These are phyloP conservation scores for Xanthoceras sorbifolium DNA, from an alignment of 345 rosid genomes.

Conservation along the genomic window DNA sequence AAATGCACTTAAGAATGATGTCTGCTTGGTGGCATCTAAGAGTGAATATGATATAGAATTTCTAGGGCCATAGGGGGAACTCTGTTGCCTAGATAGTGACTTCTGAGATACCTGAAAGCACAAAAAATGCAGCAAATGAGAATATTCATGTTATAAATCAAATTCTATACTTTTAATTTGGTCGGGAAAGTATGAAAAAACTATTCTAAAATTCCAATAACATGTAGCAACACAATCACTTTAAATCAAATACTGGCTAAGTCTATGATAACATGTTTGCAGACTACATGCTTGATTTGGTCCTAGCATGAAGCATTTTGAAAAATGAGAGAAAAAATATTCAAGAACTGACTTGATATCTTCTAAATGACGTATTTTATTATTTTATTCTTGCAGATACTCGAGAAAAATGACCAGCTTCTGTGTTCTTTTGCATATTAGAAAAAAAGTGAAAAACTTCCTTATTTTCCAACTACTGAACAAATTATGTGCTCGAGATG, in stretches of 20 bases:
- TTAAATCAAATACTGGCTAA: not conserved
- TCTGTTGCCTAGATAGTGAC: slow-evolving; percentile 64
- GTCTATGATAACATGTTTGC: not conserved
- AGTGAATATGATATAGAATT: slow-evolving; percentile 61
- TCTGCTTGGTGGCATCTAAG: slow-evolving; percentile 65
- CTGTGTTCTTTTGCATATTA: not conserved
- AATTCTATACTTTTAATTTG: not conserved
- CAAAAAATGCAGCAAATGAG: slow-evolving; percentile 22
- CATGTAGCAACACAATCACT: not conserved
- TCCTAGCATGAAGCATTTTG: not conserved
- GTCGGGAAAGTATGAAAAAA: not conserved
- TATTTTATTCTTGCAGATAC: not conserved
- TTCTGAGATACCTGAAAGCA: slow-evolving; percentile 70
- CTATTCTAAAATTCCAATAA: too few species aligned
- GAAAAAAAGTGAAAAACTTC: not conserved
- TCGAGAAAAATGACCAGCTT: not conserved
- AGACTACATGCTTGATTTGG: not conserved
- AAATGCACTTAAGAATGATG: slow-evolving; percentile 59
- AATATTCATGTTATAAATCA: not conserved
- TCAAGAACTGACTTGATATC: not conserved
- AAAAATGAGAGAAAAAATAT: not conserved
- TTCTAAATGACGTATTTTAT: not conserved
- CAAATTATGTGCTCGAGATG: not conserved
- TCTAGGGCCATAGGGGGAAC: slow-evolving; percentile 38
- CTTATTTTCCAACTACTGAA: not conserved